phyloP scores from a whole-genome alignment of 2,329 filamentous ascomycete genomes.

The Nigrospora osmanthi region DNA sequence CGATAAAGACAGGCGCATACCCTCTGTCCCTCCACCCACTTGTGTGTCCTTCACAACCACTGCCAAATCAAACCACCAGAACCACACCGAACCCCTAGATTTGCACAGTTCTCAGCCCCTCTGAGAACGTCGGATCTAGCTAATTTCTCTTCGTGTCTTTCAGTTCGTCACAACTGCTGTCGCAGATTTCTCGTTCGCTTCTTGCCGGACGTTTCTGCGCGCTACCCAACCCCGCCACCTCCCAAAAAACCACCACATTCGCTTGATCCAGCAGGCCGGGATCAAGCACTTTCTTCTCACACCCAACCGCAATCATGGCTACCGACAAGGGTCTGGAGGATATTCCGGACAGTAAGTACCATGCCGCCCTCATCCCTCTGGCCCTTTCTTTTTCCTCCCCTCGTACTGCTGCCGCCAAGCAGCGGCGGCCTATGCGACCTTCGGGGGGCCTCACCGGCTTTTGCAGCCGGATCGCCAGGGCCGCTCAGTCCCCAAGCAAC shows the following conservation, averaged over 20 bases:
- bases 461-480: no score
- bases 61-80: background rate
- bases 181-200: constrained; percentile 6
- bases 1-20: no score
- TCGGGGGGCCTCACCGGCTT: no score
- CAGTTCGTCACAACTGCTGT: constrained; percentile 12
- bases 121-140: constrained; percentile 7
- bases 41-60: background rate
- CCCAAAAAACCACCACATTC: constrained; percentile 5
- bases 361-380: background rate
- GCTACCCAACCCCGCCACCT: constrained; percentile 26
- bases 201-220: constrained; percentile 2
- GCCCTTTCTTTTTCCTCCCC: background rate
- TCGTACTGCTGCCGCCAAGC: no score
- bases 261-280: constrained; percentile 4
- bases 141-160: constrained; percentile 8
- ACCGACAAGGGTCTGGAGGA: constrained; percentile 97
- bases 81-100: constrained; percentile 3
- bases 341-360: constrained; percentile 79
- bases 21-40: no score
- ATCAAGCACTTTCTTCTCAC: constrained; percentile 2
- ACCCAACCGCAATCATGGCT: constrained; percentile 86
- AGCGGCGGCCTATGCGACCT: no score
- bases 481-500: no score
- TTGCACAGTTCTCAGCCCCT: constrained; percentile 3